Percentiles rank a stretch among this genome's conserved stretches.
Evolutionary conservation across 2,329 filamentous ascomycete genomes (phyloP).

Genomic region (Exophiala spinifera): DNA sequence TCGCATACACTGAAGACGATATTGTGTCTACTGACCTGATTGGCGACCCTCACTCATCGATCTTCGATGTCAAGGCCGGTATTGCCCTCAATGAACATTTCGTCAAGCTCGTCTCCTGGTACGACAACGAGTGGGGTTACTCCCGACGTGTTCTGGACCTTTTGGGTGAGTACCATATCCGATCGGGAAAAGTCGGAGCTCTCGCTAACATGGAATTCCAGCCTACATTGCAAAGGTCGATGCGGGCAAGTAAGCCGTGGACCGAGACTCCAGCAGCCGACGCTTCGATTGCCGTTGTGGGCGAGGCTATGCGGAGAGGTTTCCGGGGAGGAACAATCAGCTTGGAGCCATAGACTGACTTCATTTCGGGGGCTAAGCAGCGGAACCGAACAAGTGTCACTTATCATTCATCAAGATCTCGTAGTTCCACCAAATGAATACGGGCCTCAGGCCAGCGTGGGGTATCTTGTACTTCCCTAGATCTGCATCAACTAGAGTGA

Average conservation of each 20-base stretch:
- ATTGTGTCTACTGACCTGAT: conserved; percentile 91
- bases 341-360: conserved; percentile 18
- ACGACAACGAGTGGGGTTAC: conserved; percentile 99
- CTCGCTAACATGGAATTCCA: conserved; percentile 37
- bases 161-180: conserved; percentile 39
- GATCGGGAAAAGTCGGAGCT: conserved; percentile 13
- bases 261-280: not conserved
- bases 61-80: conserved; percentile 99
- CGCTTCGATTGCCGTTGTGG: not conserved
- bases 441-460: not conserved
- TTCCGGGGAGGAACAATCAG: conserved; percentile 8
- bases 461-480: not conserved
- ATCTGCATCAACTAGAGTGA: not conserved
- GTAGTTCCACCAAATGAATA: conserved; percentile 4
- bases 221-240: conserved; percentile 78
- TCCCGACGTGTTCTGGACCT: conserved; percentile 91
- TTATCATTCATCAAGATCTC: conserved; percentile 12
- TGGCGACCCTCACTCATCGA: conserved; percentile 90
- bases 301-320: conserved; percentile 4
- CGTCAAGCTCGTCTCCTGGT: conserved; percentile 97
- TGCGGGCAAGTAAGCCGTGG: conserved; percentile 32
- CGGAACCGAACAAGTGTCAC: not conserved
- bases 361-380: conserved; percentile 5
- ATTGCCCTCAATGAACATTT: conserved; percentile 98
- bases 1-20: conserved; percentile 95